Conservation (phyloP, 2,329 filamentous ascomycete species). For the Aspergillus chevalieri region DNA sequence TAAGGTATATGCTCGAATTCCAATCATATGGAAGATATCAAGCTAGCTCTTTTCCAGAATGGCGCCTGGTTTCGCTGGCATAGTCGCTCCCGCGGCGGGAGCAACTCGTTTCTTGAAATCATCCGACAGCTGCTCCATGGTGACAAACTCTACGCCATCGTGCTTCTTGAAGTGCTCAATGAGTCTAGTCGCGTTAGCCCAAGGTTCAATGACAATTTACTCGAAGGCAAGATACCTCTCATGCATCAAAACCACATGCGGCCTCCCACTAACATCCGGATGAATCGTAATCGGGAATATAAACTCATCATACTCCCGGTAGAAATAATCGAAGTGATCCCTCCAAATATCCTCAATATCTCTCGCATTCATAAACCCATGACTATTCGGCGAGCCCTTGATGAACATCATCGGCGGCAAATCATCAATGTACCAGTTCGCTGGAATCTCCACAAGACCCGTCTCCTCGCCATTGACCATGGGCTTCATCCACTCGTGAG, state of each 20-base stretch:
- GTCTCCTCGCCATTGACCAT: slow-evolving; percentile 41
- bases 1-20: slow-evolving; percentile 7
- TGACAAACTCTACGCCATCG: slow-evolving; percentile 12
- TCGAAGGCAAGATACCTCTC: slow-evolving; percentile 46
- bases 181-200: slow-evolving; percentile 12
- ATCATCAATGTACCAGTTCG: slow-evolving; percentile 41
- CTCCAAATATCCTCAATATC: slow-evolving; percentile 58
- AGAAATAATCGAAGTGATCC: slow-evolving; percentile 62
- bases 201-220: not conserved
- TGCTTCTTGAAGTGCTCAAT: slow-evolving; percentile 25
- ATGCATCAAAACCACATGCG: slow-evolving; percentile 68
- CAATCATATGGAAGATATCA: too few relatives aligned
- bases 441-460: slow-evolving; percentile 39
- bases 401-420: slow-evolving; percentile 43
- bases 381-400: slow-evolving; percentile 43
- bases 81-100: slow-evolving; percentile 13
- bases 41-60: slow-evolving; percentile 6
- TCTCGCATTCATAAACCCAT: slow-evolving; percentile 53
- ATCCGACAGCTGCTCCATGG: slow-evolving; percentile 20
- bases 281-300: slow-evolving; percentile 73
- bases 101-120: slow-evolving; percentile 15
- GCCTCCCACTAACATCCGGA: slow-evolving; percentile 65
- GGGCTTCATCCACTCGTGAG: slow-evolving; percentile 42
- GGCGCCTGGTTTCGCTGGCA: slow-evolving; percentile 14
- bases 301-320: slow-evolving; percentile 69